Conservation (phyloP, 805 yeast species). For the Candida adriatica region DNA sequence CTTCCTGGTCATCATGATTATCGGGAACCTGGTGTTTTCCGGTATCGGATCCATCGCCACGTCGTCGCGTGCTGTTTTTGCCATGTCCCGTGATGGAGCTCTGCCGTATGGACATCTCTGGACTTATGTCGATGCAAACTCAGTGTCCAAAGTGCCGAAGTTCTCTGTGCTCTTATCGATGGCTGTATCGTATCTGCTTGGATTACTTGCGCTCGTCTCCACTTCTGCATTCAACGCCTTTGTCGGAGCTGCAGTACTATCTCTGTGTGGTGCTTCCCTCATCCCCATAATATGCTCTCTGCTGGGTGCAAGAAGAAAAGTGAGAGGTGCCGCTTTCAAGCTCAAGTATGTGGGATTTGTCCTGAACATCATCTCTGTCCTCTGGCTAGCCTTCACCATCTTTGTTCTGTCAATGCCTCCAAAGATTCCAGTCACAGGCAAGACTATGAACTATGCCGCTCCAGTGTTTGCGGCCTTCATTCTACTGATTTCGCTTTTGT, state of each 20-base stretch:
- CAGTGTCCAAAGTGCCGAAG: conserved; percentile 56
- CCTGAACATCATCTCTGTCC: conserved; percentile 48
- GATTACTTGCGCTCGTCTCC: conserved; percentile 61
- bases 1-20: conserved; percentile 55
- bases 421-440: conserved; percentile 42
- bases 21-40: conserved; percentile 68
- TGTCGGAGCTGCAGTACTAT: conserved; percentile 74
- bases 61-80: conserved; percentile 74
- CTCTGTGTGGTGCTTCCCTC: conserved; percentile 68
- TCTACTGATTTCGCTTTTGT: conserved; percentile 41
- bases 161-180: conserved; percentile 63
- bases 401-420: conserved; percentile 68
- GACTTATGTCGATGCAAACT: conserved; percentile 54
- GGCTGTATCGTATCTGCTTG: conserved; percentile 51
- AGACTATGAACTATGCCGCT: conserved; percentile 47
- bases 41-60: conserved; percentile 77
- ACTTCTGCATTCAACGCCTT: conserved; percentile 76
- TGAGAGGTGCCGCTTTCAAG: conserved; percentile 64
- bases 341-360: conserved; percentile 57
- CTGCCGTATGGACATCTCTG: conserved; percentile 59
- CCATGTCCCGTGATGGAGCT: conserved; percentile 80
- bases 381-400: conserved; percentile 54
- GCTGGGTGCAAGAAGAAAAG: conserved; percentile 50
- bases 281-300: conserved; percentile 65
- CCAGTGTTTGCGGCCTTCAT: conserved; percentile 48